These are phyloP conservation scores for Talaromyces sp. DNA, from an alignment of 2,329 filamentous ascomycete genomes.

Conservation along the genomic window DNA sequence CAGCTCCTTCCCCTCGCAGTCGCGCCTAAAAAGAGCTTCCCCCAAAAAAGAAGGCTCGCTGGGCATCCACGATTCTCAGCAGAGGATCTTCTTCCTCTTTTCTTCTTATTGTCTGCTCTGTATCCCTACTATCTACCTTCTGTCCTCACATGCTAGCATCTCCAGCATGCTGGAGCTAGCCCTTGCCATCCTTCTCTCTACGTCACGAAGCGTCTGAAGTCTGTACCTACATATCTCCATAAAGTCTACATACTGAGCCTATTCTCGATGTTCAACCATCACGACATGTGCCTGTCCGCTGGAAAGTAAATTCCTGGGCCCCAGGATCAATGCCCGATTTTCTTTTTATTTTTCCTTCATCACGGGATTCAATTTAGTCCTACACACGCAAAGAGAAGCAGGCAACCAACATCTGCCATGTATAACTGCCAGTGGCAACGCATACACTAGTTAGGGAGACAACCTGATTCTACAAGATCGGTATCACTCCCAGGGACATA, in stretches of 20 bases:
- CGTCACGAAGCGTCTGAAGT: neutral
- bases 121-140: neutral
- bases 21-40: slow-evolving; percentile 11
- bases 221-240: neutral
- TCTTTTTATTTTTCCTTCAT: neutral
- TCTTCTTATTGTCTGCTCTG: neutral
- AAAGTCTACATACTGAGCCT: neutral
- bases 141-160: neutral
- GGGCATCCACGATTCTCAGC: slow-evolving; percentile 13
- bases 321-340: neutral
- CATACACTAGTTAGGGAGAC: neutral
- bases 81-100: slow-evolving; percentile 7
- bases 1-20: slow-evolving; percentile 19
- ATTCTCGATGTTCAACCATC: neutral
- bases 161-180: neutral
- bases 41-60: slow-evolving; percentile 3
- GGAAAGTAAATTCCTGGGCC: neutral
- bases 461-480: neutral
- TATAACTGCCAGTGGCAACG: neutral
- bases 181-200: neutral
- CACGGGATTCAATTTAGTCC: neutral
- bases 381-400: neutral
- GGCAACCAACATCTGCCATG: slow-evolving; percentile 1
- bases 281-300: neutral
- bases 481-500: slow-evolving; percentile 9